phyloP scores from a whole-genome alignment of 2,329 filamentous ascomycete species.

The Phyllachora maydis region DNA sequence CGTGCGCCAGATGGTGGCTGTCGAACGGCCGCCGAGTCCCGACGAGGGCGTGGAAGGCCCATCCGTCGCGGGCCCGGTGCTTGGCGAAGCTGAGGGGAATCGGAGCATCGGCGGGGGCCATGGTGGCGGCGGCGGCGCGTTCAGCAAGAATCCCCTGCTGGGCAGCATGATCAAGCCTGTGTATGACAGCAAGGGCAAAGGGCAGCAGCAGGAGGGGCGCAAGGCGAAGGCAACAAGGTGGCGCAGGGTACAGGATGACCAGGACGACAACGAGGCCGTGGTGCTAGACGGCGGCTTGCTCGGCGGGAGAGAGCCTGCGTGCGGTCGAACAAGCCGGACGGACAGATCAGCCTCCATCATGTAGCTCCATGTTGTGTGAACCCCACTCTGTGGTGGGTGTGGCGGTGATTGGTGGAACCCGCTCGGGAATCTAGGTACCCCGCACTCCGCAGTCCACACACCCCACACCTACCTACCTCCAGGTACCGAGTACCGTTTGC shows the following conservation, averaged over 20 bases:
- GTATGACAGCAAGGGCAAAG: slow-evolving; percentile 32
- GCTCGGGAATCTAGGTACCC: too few species aligned
- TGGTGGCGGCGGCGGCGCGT: slow-evolving; percentile 30
- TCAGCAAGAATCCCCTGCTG: slow-evolving; percentile 48
- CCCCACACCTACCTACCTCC: too few species aligned
- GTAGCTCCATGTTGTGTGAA: too few species aligned
- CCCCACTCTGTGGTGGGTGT: too few species aligned
- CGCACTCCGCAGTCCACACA: too few species aligned
- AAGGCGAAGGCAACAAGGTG: slow-evolving; percentile 23
- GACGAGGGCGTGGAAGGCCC: slow-evolving; percentile 17
- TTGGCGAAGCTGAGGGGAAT: slow-evolving; percentile 15
- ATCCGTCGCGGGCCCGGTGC: slow-evolving; percentile 9
- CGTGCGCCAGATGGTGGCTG: slow-evolving; percentile 46
- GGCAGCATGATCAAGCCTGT: slow-evolving; percentile 45
- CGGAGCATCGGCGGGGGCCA: too few species aligned
- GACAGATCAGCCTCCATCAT: too few species aligned
- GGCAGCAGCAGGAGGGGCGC: slow-evolving; percentile 17
- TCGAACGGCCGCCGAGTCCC: slow-evolving; percentile 35
- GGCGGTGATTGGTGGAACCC: too few species aligned
- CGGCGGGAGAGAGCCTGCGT: too few species aligned
- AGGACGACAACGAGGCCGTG: slow-evolving; percentile 34
- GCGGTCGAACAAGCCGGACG: too few species aligned
- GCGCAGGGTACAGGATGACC: slow-evolving; percentile 39
- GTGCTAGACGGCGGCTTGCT: slow-evolving; percentile 35
- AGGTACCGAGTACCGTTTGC: too few species aligned